A percentile compares a stretch with the other conserved stretches of the same genome.
Conservation (phyloP, 148 eudicot genomes). For the Chenopodium formosanum region DNA sequence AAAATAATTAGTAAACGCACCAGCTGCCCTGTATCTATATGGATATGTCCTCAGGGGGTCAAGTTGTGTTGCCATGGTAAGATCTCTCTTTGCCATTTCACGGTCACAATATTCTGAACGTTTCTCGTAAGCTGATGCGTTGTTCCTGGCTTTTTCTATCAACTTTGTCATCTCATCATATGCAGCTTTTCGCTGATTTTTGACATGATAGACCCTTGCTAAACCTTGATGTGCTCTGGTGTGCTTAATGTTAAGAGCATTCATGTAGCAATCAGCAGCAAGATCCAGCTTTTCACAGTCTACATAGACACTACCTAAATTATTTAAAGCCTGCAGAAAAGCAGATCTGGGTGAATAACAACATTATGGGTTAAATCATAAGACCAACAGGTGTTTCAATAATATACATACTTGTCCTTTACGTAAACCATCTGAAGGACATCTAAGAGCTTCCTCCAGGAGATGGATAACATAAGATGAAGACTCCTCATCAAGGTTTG, state of each 20-base stretch:
- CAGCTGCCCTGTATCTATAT: constrained; percentile 90
- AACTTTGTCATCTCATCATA: constrained; percentile 89
- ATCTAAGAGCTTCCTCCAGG: constrained; percentile 83
- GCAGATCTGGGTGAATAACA: constrained; percentile 16
- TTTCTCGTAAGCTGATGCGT: constrained; percentile 91
- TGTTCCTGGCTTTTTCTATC: constrained; percentile 80
- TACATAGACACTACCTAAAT: constrained; percentile 82
- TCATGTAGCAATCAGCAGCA: constrained; percentile 88
- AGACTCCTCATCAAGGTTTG: constrained; percentile 70
- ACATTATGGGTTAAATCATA: background rate
- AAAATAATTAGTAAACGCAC: constrained; percentile 33
- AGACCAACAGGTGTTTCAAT: background rate
- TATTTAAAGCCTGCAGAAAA: constrained; percentile 68
- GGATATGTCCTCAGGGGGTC: constrained; percentile 89
- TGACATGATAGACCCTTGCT: constrained; percentile 75
- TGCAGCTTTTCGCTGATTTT: constrained; percentile 82
- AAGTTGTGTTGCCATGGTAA: constrained; percentile 66
- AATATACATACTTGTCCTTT: constrained; percentile 74
- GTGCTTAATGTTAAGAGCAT: constrained; percentile 81
- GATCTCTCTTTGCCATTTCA: constrained; percentile 78
- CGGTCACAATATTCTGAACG: constrained; percentile 93
- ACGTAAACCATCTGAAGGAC: constrained; percentile 92
- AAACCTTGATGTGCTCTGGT: constrained; percentile 94
- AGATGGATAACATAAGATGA: constrained; percentile 67
- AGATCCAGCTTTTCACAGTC: constrained; percentile 85